phyloP scores from a whole-genome alignment of 176 grass and related monocot species.

The Lolium multiflorum region DNA sequence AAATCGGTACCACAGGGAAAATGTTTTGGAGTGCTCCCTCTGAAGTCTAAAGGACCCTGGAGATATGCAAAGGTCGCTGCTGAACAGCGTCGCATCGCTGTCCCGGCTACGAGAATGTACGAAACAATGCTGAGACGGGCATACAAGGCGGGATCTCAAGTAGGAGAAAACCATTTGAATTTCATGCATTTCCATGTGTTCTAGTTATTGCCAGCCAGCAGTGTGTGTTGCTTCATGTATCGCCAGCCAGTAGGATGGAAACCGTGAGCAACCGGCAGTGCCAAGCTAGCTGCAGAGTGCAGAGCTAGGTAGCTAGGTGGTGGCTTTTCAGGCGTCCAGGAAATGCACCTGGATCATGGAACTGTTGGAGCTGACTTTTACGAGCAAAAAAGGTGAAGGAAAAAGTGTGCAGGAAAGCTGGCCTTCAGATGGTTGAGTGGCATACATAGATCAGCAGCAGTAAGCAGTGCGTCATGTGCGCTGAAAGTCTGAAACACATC shows the following conservation, averaged over 20 bases:
- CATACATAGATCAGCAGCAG: background rate
- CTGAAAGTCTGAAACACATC: too few species aligned
- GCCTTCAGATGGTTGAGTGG: background rate
- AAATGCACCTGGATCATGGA: slow-evolving; percentile 23
- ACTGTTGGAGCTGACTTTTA: slow-evolving; percentile 36
- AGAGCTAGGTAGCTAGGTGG: background rate
- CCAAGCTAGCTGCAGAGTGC: slow-evolving; percentile 34
- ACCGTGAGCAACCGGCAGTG: background rate
- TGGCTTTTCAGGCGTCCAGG: slow-evolving; percentile 33
- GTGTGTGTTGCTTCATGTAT: background rate
- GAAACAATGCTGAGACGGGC: slow-evolving; percentile 36
- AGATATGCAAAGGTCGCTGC: slow-evolving; percentile 34
- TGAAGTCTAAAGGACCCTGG: too few species aligned
- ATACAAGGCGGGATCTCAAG: slow-evolving; percentile 47
- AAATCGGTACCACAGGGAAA: slow-evolving; percentile 5
- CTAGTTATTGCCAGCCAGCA: background rate
- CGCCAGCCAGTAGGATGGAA: background rate
- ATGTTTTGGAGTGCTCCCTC: slow-evolving; percentile 23
- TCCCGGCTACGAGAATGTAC: slow-evolving; percentile 41
- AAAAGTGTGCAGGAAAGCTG: background rate
- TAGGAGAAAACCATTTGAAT: background rate
- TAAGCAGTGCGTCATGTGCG: background rate
- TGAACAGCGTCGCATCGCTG: slow-evolving; percentile 32
- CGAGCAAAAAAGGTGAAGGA: slow-evolving; percentile 8
- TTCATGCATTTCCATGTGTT: slow-evolving; percentile 4